Evolutionary conservation across 352 stramenopile species (phyloP), one percentile per base, ranked within the genome.

Genomic region (Pythium pectinolyticum): DNA sequence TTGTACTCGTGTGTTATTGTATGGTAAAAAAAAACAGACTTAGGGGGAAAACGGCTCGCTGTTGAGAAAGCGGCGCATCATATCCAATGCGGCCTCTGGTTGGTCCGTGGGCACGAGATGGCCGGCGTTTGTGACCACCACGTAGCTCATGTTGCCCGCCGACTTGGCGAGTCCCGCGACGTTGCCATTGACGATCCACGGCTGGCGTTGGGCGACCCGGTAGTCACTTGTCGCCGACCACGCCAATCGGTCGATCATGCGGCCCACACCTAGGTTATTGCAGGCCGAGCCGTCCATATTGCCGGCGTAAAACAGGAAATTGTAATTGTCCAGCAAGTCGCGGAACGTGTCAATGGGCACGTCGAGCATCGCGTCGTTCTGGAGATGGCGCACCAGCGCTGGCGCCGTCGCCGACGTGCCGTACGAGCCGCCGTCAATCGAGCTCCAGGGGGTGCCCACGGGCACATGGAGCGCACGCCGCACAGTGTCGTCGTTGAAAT

Each of bases 381-480:
- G 70, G 40, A 94, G 52, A 51, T 94, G 82, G n/a, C 82, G 82
- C 46, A 82, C 82, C 20, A 94, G 55, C 49, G 84, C 55, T 1
- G 84, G 84, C 19, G 82, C 82, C 2, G 63, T 57, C 10, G 67
- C 32, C 22, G 82, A 89, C 3, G 72, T 82, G 20, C 81, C 84
- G 50, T 80, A 92, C 2, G 74, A 60, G 1, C 72, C 70, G 34
- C 82, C 84, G 39, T 91, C 82, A 27, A 88, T 77, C 20, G 84
- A 94, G 22, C 35, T 70, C 84, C 84, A 94, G 10, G 68, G 75
- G 12, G 81, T 88, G 20, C 78, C 80, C 4, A 63, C 59, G 15
- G 80, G 76, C 17, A 98, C 88, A 58, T 98, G 86, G 20, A 98
- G 75, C 12, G 92, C 93, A 37, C 88, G 74, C 45, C 84, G 82